Percentiles rank a stretch among this genome's conserved stretches.
Conservation (phyloP, 2,329 filamentous ascomycete genomes). For the Colletotrichum aenigma region DNA sequence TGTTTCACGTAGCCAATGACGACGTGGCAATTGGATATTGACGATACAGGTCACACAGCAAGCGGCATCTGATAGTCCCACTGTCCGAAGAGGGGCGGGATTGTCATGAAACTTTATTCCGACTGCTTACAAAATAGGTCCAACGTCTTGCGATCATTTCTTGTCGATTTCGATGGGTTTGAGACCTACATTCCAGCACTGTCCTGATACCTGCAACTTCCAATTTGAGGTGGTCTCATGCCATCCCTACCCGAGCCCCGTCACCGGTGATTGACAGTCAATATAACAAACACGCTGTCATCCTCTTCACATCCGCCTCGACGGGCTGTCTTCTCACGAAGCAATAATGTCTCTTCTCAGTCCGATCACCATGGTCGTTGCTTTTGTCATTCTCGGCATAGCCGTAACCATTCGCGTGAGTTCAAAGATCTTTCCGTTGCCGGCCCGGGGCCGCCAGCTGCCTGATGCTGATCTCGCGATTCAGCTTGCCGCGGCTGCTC, state of each 20-base stretch:
- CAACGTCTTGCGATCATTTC: neutral
- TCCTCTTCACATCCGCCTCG: neutral
- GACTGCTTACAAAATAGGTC: neutral
- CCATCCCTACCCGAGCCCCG: neutral
- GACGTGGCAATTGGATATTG: neutral
- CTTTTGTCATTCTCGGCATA: neutral
- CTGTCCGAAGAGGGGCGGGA: neutral
- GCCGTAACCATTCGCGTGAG: neutral
- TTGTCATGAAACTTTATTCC: neutral
- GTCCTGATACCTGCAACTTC: neutral
- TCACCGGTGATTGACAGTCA: neutral
- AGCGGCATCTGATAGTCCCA: neutral
- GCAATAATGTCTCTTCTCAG: neutral
- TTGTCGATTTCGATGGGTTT: neutral
- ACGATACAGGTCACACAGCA: neutral
- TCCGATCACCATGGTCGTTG: neutral
- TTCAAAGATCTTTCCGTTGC: neutral
- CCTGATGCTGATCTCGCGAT: neutral
- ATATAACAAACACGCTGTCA: accelerated
- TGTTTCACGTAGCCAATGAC: neutral
- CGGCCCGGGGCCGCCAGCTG: too few relatives aligned
- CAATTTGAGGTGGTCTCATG: neutral
- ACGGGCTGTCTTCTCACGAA: neutral
- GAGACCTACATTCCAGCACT: neutral
- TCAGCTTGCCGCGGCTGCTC: neutral